A percentile compares a stretch with the other conserved stretches of the same genome.
Conservation (phyloP, 257 asterid species). For the Primulina tabacum region DNA sequence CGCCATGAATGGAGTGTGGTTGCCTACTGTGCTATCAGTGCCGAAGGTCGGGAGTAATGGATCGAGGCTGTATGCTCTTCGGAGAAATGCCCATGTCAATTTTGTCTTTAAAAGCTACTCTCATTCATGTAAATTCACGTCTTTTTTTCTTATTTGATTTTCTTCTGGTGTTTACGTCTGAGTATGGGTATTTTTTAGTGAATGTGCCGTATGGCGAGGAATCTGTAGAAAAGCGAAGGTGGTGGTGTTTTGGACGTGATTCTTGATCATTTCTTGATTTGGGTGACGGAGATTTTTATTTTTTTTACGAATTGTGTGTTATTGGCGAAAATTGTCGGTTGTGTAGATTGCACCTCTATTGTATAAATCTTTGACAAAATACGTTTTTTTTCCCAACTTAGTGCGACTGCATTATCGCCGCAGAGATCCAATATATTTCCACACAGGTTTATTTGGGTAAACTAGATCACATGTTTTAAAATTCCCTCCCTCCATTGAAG, state of each 20-base stretch:
- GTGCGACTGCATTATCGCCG: not conserved
- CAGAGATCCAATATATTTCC: not conserved
- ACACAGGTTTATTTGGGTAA: not conserved
- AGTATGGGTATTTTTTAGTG: not conserved
- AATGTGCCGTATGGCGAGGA: not conserved
- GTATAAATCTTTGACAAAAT: not conserved
- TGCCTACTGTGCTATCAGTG: conserved; percentile 53
- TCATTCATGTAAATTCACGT: conserved; percentile 38
- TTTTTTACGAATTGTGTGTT: not conserved
- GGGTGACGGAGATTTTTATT: not conserved
- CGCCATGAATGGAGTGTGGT: conserved; percentile 55
- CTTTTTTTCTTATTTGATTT: not conserved
- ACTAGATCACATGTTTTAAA: conserved; percentile 2
- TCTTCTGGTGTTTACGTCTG: not conserved
- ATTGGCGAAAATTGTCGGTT: not conserved
- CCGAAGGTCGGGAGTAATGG: conserved; percentile 36
- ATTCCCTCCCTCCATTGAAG: not conserved
- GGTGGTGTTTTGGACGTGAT: not conserved
- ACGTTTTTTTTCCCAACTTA: not conserved
- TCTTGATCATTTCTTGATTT: conserved; percentile 1
- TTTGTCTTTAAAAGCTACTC: conserved; percentile 36
- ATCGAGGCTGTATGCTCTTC: conserved; percentile 32
- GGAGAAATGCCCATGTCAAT: conserved; percentile 29
- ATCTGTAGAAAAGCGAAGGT: not conserved
- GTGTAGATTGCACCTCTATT: not conserved